These are phyloP conservation scores for Larix kaempferi DNA, from an alignment of 75 land plant genomes.

Conservation along the genomic window DNA sequence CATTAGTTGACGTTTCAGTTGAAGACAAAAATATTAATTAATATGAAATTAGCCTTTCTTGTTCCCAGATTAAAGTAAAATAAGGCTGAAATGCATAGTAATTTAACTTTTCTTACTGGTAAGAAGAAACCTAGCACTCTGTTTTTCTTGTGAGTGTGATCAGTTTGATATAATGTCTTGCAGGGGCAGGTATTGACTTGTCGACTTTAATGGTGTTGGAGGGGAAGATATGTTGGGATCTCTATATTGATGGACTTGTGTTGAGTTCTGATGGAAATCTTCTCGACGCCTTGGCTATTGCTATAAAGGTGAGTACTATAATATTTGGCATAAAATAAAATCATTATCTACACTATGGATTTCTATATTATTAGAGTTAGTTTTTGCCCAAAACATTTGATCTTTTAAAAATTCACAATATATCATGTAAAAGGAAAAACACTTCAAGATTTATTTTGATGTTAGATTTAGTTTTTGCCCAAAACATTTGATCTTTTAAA, in stretches of 20 bases:
- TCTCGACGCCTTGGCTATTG: slow-evolving; percentile 83
- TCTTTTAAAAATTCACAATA: no score
- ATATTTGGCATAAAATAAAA: neutral
- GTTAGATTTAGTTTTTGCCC: no score
- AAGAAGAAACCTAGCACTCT: neutral
- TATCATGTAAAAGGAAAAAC: no score
- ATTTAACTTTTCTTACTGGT: neutral
- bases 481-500: no score
- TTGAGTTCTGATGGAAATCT: slow-evolving; percentile 92
- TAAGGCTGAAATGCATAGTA: neutral
- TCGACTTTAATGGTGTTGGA: slow-evolving; percentile 62
- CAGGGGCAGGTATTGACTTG: slow-evolving; percentile 94
- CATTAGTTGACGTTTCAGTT: neutral
- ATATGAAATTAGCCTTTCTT: neutral
- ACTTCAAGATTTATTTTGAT: no score
- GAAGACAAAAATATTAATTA: neutral
- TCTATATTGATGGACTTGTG: slow-evolving; percentile 94
- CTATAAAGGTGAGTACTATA: slow-evolving; percentile 63
- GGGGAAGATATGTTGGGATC: slow-evolving; percentile 93
- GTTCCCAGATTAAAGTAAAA: neutral
- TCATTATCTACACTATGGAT: neutral
- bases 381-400: no score
- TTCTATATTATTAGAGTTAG: no score
- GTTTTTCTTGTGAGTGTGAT: neutral
- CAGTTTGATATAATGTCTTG: neutral